Conservation (phyloP, 768 basidiomycete genomes). For the Leccinum arenicola region DNA sequence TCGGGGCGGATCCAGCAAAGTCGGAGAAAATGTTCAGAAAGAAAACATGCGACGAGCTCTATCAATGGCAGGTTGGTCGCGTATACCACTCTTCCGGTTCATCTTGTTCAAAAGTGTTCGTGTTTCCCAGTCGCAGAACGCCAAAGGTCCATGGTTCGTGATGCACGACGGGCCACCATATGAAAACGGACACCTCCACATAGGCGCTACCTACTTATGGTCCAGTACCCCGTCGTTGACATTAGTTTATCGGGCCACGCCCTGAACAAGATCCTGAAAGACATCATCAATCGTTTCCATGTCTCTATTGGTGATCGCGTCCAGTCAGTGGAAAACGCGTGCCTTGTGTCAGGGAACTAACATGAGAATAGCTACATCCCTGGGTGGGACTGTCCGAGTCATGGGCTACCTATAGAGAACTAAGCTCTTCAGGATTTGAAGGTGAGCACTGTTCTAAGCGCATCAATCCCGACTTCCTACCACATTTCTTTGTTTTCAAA, state of each 20-base stretch:
- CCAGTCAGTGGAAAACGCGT: constrained; percentile 53
- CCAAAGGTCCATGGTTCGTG: constrained; percentile 69
- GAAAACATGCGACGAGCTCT: constrained; percentile 71
- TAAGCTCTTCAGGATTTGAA: constrained; percentile 80
- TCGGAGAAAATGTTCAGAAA: too few relatives aligned
- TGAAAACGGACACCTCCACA: constrained; percentile 94
- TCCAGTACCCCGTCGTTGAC: neutral
- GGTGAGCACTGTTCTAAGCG: constrained; percentile 37
- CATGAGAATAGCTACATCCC: constrained; percentile 69
- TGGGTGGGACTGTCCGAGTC: constrained; percentile 85
- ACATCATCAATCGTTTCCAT: constrained; percentile 80
- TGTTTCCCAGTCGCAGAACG: constrained; percentile 56
- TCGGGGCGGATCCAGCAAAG: too few relatives aligned
- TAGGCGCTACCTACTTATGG: constrained; percentile 52
- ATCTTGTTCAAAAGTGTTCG: neutral
- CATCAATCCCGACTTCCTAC: neutral
- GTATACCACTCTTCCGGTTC: neutral
- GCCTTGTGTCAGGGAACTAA: neutral
- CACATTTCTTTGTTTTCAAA: neutral
- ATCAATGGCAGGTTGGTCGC: constrained; percentile 66
- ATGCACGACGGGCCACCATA: constrained; percentile 97
- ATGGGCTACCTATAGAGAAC: constrained; percentile 95
- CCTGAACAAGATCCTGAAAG: too few relatives aligned
- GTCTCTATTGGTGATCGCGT: constrained; percentile 74
- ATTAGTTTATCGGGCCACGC: constrained; percentile 43